Base-by-base conservation (phyloP, 257 asterid species). In the Marsdenia floribunda region DNA sequence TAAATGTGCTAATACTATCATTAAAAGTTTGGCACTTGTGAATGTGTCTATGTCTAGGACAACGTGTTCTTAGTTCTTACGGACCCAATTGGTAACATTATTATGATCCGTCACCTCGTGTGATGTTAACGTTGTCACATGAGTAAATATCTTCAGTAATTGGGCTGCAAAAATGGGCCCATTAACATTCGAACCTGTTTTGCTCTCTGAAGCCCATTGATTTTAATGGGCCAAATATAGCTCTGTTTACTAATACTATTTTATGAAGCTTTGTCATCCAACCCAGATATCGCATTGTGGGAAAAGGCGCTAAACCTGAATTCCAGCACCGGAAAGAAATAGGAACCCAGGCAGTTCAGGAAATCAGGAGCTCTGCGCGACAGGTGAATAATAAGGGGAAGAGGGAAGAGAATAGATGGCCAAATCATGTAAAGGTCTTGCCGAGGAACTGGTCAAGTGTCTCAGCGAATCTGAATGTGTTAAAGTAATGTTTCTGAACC, bases 351-450 rank as follows among this genome's bases (percentile, higher is more conserved):
- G 54, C 19, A 52, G 57, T 1, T 55, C 26, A 21, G 22, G 13
- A 54, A 54, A 18, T 54, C 60, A 54, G 60, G 60, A 54, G 26
- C 26, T 19, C 60, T 54, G 60, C 0, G 19, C 22, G 3, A 19
- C 60, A 54, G 60, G 26, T 54, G 61, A 16, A 13, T 44, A 44
- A 44, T 44, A 6, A n/a, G 12, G 4, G 63, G 19, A 42, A 54
- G 16, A 33, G 19, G 54, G 44, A 68, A 46, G 52, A 73, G 6
- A 49, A 52, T 72, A 80, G 79, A 94, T 94, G 99, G 80, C 97
- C 78, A 94, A 94, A 80, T 94, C 96, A 67, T 94, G 97, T 84
- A 92, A 94, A 78, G 97, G 99, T 76, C 91, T 92, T 70, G 99
- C 99, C 46, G 70, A 24, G 83, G 97, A 94, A 68, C 90, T 94